These are phyloP conservation scores for Cicer arietinum DNA, from an alignment of 306 rosid species.

Conservation along the genomic window DNA sequence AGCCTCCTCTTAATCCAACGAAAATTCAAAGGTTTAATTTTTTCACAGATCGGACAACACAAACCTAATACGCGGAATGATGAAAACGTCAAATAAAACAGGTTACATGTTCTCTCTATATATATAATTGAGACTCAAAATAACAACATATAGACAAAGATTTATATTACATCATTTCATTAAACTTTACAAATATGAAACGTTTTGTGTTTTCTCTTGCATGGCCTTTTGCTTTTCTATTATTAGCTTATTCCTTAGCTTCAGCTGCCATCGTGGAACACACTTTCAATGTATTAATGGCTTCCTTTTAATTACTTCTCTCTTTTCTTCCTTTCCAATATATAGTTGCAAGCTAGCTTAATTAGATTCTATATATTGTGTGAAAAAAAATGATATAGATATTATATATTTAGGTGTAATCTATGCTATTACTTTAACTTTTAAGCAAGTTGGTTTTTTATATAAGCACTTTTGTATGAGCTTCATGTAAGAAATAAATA, in stretches of 20 bases:
- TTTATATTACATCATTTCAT: not conserved
- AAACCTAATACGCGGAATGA: constrained; percentile 38
- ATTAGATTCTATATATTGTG: too few relatives aligned
- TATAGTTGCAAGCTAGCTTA: not conserved
- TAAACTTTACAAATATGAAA: constrained; percentile 38
- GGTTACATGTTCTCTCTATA: constrained; percentile 7
- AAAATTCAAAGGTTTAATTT: constrained; percentile 40
- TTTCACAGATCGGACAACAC: not conserved
- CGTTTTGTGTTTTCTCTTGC: constrained; percentile 36
- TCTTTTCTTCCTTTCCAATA: not conserved
- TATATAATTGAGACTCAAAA: not conserved
- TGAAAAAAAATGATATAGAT: not conserved
- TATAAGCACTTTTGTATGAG: too few relatives aligned
- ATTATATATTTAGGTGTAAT: not conserved
- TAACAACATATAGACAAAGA: not conserved
- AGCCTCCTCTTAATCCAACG: not conserved
- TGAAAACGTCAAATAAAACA: constrained; percentile 35
- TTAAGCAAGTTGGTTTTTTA: not conserved
- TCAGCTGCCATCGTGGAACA: constrained; percentile 45
- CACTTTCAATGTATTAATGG: constrained; percentile 49
- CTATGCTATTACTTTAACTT: not conserved
- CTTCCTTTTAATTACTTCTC: not conserved
- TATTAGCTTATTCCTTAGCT: constrained; percentile 40
- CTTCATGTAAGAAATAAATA: too few relatives aligned
- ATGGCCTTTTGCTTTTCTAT: constrained; percentile 44